A percentile compares a stretch with the other conserved stretches of the same genome.
These are phyloP conservation scores for Skeletonema costatum DNA, from an alignment of 108 stramenopile genomes.

Conservation along the genomic window DNA sequence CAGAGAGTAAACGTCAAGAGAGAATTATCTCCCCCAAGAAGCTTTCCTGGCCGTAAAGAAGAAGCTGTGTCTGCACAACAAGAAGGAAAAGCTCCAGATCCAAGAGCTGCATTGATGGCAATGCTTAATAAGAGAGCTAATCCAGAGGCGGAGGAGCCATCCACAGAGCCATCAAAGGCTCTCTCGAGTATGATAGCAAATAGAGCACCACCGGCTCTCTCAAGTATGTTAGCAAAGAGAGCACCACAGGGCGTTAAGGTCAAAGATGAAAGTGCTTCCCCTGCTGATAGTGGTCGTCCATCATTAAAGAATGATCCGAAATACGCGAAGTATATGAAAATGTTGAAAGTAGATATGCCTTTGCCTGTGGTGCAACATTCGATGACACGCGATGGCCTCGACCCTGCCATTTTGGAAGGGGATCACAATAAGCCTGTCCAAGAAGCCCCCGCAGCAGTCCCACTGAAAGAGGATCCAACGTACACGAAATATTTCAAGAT, in stretches of 20 bases:
- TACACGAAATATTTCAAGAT: conserved; percentile 85
- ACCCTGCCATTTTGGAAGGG: conserved; percentile 53
- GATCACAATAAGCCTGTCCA: conserved; percentile 50
- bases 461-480: conserved; percentile 66
- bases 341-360: conserved; percentile 76
- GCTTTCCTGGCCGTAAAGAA: background rate
- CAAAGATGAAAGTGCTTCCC: background rate
- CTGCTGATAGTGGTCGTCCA: conserved; percentile 41
- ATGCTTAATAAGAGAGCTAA: conserved; percentile 54
- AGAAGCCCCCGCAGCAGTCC: conserved; percentile 24
- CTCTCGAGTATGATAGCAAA: conserved; percentile 2
- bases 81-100: conserved; percentile 14
- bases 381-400: conserved; percentile 53
- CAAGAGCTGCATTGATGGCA: conserved; percentile 63
- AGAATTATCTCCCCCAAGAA: background rate
- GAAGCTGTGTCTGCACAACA: background rate
- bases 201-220: background rate
- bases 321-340: conserved; percentile 80
- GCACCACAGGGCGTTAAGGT: background rate
- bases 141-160: background rate
- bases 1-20: background rate
- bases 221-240: conserved; percentile 8
- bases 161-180: background rate
- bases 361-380: conserved; percentile 72
- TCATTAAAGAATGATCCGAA: conserved; percentile 78